Conservation (phyloP, 2,329 filamentous ascomycete genomes). For the Cryphonectria naterciae region DNA sequence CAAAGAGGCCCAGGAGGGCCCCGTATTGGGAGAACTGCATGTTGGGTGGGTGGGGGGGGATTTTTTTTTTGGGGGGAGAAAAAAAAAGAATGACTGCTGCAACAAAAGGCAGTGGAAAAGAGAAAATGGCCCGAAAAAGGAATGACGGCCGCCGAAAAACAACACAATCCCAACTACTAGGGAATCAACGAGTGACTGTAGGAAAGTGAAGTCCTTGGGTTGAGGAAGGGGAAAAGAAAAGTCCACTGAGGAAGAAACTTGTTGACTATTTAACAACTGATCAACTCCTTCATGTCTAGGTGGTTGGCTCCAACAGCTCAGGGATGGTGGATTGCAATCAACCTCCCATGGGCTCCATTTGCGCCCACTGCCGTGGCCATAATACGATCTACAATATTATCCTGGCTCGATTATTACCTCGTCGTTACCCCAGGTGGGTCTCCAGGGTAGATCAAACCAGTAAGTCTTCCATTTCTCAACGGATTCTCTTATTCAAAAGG, state of each 20-base stretch:
- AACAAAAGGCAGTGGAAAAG: conserved; percentile 21
- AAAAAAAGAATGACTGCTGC: conserved; percentile 7
- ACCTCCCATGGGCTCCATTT: conserved; percentile 4
- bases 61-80: neutral
- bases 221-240: neutral
- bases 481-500: neutral
- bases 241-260: neutral
- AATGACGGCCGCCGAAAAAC: conserved; percentile 16
- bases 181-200: conserved; percentile 27
- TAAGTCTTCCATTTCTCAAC: neutral
- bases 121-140: conserved; percentile 10
- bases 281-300: neutral
- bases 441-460: neutral
- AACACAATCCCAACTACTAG: conserved; percentile 25
- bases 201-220: conserved; percentile 23
- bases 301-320: neutral
- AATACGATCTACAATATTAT: neutral
- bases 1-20: conserved; percentile 27
- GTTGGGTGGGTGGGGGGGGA: neutral
- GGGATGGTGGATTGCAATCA: neutral
- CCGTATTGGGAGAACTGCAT: conserved; percentile 28
- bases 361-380: neutral
- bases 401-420: neutral
- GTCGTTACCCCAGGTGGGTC: neutral
- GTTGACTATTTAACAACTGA: conserved; percentile 20